A percentile compares a stretch with the other conserved stretches of the same genome.
Evolutionary conservation across 2,329 filamentous ascomycete genomes (phyloP).

Genomic region (Fusarium sp.): DNA sequence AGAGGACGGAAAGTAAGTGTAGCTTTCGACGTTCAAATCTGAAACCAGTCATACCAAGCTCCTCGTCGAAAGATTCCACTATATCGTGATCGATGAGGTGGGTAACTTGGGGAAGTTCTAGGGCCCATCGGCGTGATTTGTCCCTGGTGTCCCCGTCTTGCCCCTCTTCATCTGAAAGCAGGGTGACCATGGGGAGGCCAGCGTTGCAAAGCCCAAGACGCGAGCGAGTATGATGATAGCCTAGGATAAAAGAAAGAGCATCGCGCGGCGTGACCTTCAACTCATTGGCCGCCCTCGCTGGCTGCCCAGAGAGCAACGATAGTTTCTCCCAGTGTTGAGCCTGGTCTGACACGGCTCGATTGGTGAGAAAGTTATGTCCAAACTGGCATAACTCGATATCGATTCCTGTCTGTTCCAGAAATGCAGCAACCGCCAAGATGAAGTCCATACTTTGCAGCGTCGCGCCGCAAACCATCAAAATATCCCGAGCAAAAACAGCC

Average conservation of each 20-base stretch:
- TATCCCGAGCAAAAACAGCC: neutral
- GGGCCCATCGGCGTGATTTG: neutral
- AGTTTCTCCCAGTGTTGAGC: neutral
- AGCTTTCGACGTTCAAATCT: neutral
- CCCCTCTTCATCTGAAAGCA: neutral
- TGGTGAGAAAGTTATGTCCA: neutral
- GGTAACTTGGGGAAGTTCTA: neutral
- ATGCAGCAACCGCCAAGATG: neutral
- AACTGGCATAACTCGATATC: neutral
- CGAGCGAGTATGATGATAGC: neutral
- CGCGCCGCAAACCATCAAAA: neutral
- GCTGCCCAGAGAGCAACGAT: neutral
- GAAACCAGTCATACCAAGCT: neutral
- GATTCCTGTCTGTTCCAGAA: neutral
- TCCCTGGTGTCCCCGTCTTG: neutral
- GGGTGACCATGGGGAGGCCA: neutral
- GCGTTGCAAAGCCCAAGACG: neutral
- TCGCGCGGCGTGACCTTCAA: neutral
- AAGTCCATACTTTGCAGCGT: neutral
- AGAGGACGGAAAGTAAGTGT: neutral
- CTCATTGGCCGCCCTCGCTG: neutral
- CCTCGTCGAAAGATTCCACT: neutral
- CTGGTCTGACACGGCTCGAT: neutral
- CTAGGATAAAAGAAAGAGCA: neutral
- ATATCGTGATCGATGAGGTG: neutral